Base-by-base conservation (phyloP, 2,329 filamentous ascomycete species). In the Pyrenochaeta sp. region DNA sequence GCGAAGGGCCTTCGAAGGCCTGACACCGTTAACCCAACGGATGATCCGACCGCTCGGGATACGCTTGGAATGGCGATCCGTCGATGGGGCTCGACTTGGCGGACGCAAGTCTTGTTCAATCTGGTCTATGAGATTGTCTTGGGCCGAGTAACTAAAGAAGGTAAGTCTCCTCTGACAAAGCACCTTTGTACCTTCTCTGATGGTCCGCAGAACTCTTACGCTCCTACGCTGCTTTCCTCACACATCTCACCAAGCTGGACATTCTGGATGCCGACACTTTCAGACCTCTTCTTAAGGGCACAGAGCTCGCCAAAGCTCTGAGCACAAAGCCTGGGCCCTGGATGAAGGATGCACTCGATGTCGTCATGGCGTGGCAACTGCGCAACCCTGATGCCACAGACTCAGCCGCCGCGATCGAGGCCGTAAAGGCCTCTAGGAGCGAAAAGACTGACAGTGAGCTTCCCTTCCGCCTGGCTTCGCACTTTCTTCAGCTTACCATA, bases 361-460 rank as follows among this genome's bases (percentile, higher is more conserved):
- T 93, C 3, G 91, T 92, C 59, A 86, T 96, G 77, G 88, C 88
- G 59, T 98, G 93, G 93, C 95, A 98, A 77, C 84, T 98, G 51
- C 85, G 91, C 37, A 88, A 98, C 72, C 92, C 93, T 0, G 83
- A 83, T 3, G 82, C 81, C 56, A 86, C 83, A 3, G 89, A 93
- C 61, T 78, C 83, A 30, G 68, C 71, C 32, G 73, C 74, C 54
- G 81, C 80, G 13, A 80, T 84, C 50, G 77, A 80, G 65, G 79
- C 79, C 59, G 80, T 84, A 43, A 77, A 77, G 67, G 67, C 66
- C 56, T 66, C 68, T 47, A 67, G 61, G 62, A 74, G 78, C 65
- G 78, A 79, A 81, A 79, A 83, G 80, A 72, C 59, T 64, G 76
- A 80, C 67, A 80, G 81, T 84, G 82, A 83, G 82, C 82, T 84